Conservation (phyloP, 257 asterid species). For the Echium plantagineum region DNA sequence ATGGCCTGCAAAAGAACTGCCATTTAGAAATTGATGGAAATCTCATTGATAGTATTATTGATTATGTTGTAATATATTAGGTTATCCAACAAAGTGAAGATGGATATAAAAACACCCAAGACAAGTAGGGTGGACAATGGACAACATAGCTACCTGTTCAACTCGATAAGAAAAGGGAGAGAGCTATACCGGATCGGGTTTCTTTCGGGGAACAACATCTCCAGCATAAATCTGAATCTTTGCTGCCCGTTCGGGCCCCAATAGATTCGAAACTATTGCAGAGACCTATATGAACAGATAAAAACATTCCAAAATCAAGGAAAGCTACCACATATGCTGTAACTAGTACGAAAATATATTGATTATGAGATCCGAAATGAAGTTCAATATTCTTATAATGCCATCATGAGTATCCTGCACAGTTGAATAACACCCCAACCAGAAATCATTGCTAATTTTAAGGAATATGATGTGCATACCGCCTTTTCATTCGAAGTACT, state of each 20-base stretch:
- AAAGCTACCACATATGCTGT: not conserved
- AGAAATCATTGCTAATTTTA: constrained; percentile 14
- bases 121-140: not conserved
- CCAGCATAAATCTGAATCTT: constrained; percentile 87
- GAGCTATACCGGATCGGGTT: constrained; percentile 85
- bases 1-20: constrained; percentile 60
- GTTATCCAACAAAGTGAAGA: not conserved
- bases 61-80: too few species aligned
- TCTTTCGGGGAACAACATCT: constrained; percentile 92
- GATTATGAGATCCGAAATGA: not conserved
- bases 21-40: not conserved
- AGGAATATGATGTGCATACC: constrained; percentile 74
- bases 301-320: not conserved
- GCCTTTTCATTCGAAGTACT: constrained; percentile 99
- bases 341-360: not conserved
- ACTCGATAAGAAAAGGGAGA: not conserved
- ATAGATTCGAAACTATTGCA: constrained; percentile 82
- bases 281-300: constrained; percentile 45
- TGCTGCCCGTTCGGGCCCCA: constrained; percentile 75
- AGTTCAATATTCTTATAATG: not conserved
- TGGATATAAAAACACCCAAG: not conserved
- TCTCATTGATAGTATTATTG: not conserved
- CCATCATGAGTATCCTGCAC: not conserved
- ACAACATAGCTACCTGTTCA: not conserved
- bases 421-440: not conserved